Percentiles rank a stretch among this genome's conserved stretches.
phyloP scores from a whole-genome alignment of 495 filamentous ascomycete species.

The Staphylotrichum longicolle region DNA sequence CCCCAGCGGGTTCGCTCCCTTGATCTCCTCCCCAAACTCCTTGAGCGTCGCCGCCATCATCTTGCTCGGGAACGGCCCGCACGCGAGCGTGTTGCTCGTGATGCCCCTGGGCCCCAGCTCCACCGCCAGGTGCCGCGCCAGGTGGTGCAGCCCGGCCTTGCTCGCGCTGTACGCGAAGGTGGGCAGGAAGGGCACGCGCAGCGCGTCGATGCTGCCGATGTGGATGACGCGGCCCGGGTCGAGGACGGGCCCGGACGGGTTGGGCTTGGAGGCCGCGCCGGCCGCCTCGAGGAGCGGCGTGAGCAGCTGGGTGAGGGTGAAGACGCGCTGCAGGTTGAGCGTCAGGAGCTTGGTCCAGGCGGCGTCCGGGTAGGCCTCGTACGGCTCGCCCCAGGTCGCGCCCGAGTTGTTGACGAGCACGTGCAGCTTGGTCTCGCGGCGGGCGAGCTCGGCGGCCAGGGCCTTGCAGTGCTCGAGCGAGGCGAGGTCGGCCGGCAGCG shows the following conservation, averaged over 20 bases:
- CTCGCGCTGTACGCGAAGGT: constrained; percentile 73
- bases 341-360: constrained; percentile 76
- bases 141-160: constrained; percentile 75
- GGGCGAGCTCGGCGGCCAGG: constrained; percentile 60
- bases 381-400: constrained; percentile 71
- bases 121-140: constrained; percentile 66
- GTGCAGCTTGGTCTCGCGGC: constrained; percentile 64
- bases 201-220: constrained; percentile 72
- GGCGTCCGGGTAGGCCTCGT: constrained; percentile 66
- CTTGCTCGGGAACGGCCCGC: constrained; percentile 77
- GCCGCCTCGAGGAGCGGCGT: constrained; percentile 67
- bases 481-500: constrained; percentile 42
- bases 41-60: constrained; percentile 77
- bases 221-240: constrained; percentile 67
- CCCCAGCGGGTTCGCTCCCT: constrained; percentile 62
- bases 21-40: constrained; percentile 59
- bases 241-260: not conserved
- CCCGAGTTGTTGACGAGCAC: constrained; percentile 81
- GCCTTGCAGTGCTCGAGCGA: constrained; percentile 52
- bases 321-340: constrained; percentile 77
- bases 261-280: constrained; percentile 32
- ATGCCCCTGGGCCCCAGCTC: constrained; percentile 69
- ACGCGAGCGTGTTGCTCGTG: constrained; percentile 58
- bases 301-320: constrained; percentile 70
- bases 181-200: constrained; percentile 66